phyloP scores from a whole-genome alignment of 768 basidiomycete genomes.

The Suillus cothurnatus region DNA sequence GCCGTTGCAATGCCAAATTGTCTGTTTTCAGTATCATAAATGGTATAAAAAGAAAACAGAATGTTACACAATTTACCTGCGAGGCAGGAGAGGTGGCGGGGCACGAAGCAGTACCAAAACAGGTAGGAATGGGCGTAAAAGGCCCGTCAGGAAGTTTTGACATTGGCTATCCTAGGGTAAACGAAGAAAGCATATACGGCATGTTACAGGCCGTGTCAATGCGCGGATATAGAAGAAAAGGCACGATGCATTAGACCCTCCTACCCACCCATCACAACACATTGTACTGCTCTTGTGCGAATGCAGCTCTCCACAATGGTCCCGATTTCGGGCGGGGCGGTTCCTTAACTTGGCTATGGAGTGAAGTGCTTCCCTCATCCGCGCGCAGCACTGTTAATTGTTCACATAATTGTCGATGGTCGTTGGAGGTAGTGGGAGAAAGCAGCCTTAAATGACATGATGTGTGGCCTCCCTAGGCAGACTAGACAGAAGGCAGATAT shows the following conservation, averaged over 20 bases:
- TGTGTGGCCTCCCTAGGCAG: neutral
- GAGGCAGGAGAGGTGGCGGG: constrained; percentile 47
- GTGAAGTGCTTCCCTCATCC: neutral
- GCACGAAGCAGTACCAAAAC: neutral
- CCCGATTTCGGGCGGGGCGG: neutral
- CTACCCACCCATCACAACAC: neutral
- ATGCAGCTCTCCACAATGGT: neutral
- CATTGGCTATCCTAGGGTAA: neutral
- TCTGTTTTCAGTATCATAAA: no score
- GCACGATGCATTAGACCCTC: neutral
- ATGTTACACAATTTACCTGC: constrained; percentile 17
- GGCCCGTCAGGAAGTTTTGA: neutral
- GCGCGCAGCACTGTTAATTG: neutral
- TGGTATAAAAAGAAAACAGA: no score
- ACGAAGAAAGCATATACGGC: neutral
- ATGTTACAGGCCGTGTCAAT: neutral
- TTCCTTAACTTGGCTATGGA: neutral
- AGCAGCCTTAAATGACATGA: neutral
- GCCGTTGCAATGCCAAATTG: no score
- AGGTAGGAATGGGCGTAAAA: neutral
- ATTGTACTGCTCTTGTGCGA: neutral
- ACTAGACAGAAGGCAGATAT: neutral
- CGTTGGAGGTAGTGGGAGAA: neutral
- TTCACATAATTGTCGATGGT: neutral
- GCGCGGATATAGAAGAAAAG: neutral